A percentile compares a stretch with the other conserved stretches of the same genome.
phyloP scores from a whole-genome alignment of 192 early-diverging fungal species.

The Diversispora epigaea region DNA sequence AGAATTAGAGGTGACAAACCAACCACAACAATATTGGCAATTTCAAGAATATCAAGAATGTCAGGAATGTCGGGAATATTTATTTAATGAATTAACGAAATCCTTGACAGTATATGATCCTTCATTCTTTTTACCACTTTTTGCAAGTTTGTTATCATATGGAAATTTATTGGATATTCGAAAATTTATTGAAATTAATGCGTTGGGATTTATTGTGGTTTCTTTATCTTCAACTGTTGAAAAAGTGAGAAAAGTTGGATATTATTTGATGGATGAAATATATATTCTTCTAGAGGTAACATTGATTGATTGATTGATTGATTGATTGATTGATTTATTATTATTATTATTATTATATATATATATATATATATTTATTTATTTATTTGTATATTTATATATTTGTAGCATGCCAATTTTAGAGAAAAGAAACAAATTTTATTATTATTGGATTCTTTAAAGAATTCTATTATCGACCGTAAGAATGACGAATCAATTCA shows the following conservation, averaged over 20 bases:
- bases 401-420: constrained; percentile 42
- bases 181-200: constrained; percentile 66
- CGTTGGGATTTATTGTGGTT: constrained; percentile 66
- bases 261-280: constrained; percentile 66
- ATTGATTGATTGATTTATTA: background rate
- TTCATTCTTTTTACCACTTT: constrained; percentile 69
- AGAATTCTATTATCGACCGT: constrained; percentile 62
- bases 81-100: too few species aligned
- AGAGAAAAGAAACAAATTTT: constrained; percentile 73
- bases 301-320: background rate
- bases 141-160: constrained; percentile 53
- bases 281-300: constrained; percentile 58
- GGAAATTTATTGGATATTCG: constrained; percentile 58
- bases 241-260: constrained; percentile 59
- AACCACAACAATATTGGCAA: background rate
- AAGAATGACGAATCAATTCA: constrained; percentile 43
- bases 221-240: constrained; percentile 56
- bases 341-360: background rate
- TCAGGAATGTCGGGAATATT: too few species aligned
- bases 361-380: too few species aligned
- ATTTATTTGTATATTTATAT: background rate
- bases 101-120: constrained; percentile 57
- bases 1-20: constrained; percentile 31
- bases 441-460: constrained; percentile 64
- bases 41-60: too few species aligned